Conservation (phyloP, 495 filamentous ascomycete genomes). For the Clohesyomyces aquaticus region DNA sequence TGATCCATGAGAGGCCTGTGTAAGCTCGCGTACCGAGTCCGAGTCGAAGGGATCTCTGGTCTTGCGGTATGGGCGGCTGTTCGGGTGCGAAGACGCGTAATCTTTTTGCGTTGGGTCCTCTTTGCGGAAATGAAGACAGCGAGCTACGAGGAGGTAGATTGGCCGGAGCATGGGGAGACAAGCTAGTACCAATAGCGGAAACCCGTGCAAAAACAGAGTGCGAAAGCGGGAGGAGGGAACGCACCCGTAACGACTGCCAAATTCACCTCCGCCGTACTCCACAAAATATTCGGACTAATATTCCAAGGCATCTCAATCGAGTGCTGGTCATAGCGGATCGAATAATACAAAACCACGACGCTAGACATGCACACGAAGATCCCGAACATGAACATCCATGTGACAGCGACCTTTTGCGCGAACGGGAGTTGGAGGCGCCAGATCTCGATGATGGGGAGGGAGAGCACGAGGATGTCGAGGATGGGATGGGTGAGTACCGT, state of each 20-base stretch:
- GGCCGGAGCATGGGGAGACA: constrained; percentile 38
- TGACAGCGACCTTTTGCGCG: constrained; percentile 11
- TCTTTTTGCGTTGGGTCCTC: neutral
- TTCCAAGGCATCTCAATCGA: constrained; percentile 32
- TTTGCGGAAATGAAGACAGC: neutral
- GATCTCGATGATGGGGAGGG: constrained; percentile 27
- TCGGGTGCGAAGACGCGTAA: neutral
- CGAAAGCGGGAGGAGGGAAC: neutral
- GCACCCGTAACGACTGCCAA: constrained; percentile 34
- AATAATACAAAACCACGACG: constrained; percentile 53
- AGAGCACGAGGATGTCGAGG: constrained; percentile 28
- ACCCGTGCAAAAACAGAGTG: neutral
- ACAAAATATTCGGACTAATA: constrained; percentile 29
- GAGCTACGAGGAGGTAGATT: constrained; percentile 25
- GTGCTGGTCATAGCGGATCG: constrained; percentile 11
- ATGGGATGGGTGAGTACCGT: constrained; percentile 27
- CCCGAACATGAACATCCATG: constrained; percentile 34
- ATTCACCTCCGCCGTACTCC: constrained; percentile 35
- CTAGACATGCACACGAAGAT: constrained; percentile 50
- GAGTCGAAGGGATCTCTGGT: no score
- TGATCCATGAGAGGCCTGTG: no score
- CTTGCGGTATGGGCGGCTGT: neutral
- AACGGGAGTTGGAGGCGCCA: constrained; percentile 21
- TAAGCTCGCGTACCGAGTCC: no score
- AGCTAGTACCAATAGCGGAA: no score